Conservation (phyloP, 169 alveolate species). For the Eimeria falciformis region DNA sequence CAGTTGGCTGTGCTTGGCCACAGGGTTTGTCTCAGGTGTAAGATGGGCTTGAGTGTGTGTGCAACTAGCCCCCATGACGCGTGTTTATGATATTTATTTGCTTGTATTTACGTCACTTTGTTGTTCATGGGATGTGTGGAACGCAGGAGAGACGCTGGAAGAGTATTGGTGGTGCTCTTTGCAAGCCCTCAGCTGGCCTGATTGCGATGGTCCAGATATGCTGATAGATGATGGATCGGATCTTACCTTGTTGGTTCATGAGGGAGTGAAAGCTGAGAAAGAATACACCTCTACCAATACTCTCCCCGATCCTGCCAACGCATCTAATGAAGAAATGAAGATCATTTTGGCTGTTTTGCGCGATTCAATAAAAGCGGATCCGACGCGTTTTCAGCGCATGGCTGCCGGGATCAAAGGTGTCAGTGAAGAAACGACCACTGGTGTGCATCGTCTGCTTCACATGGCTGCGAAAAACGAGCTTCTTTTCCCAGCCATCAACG, state of each 20-base stretch:
- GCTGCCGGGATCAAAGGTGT: slow-evolving; percentile 94
- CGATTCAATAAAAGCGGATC: slow-evolving; percentile 90
- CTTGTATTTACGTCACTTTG: too few species aligned
- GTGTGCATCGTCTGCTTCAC: slow-evolving; percentile 95
- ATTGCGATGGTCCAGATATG: slow-evolving; percentile 96
- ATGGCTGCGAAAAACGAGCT: slow-evolving; percentile 92
- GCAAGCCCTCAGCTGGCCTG: slow-evolving; percentile 96
- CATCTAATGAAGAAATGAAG: slow-evolving; percentile 79
- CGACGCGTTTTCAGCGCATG: slow-evolving; percentile 93
- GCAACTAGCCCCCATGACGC: too few species aligned
- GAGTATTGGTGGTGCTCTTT: slow-evolving; percentile 99
- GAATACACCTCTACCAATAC: slow-evolving; percentile 76
- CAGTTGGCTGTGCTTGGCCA: too few species aligned
- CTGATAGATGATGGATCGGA: slow-evolving; percentile 99
- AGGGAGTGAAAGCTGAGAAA: slow-evolving; percentile 91
- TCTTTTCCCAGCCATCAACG: slow-evolving; percentile 97
- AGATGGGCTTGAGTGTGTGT: too few species aligned
- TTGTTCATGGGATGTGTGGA: too few species aligned
- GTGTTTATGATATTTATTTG: too few species aligned
- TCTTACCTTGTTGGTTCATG: slow-evolving; percentile 95
- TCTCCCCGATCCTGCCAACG: slow-evolving; percentile 80
- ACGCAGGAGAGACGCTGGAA: slow-evolving; percentile 90
- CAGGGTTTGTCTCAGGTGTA: neutral
- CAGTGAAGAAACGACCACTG: slow-evolving; percentile 99
- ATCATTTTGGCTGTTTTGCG: slow-evolving; percentile 87